A percentile compares a stretch with the other conserved stretches of the same genome.
Evolutionary conservation across 2,329 filamentous ascomycete species (phyloP).

Genomic region (Tricladium varicosporioides): DNA sequence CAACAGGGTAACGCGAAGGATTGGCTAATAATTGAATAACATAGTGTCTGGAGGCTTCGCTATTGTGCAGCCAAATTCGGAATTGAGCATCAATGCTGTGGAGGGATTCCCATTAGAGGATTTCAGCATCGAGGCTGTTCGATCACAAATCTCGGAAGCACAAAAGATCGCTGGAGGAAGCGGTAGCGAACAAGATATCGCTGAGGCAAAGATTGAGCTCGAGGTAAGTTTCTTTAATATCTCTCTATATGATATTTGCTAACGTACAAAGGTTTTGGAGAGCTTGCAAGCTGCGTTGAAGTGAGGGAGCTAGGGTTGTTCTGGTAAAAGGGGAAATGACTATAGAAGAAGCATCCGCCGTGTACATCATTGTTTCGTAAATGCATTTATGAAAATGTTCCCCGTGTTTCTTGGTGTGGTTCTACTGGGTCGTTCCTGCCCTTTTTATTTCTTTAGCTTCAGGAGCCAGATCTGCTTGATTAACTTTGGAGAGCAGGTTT

Average conservation of each 20-base stretch:
- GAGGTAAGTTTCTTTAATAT: slow-evolving; percentile 64
- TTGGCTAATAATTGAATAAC: slow-evolving; percentile 10
- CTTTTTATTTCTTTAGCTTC: not conserved
- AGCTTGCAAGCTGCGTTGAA: slow-evolving; percentile 78
- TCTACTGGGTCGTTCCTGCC: slow-evolving; percentile 11
- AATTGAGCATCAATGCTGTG: slow-evolving; percentile 96
- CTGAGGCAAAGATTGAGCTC: slow-evolving; percentile 98
- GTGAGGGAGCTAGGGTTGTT: slow-evolving; percentile 46
- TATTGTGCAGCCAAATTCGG: slow-evolving; percentile 90
- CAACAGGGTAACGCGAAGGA: not conserved
- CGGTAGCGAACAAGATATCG: slow-evolving; percentile 95
- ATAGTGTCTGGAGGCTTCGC: slow-evolving; percentile 95
- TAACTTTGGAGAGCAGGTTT: not conserved
- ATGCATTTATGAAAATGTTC: slow-evolving; percentile 24
- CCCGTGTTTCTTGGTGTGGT: not conserved
- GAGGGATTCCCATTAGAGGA: slow-evolving; percentile 94
- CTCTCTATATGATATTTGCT: slow-evolving; percentile 36
- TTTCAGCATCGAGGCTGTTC: slow-evolving; percentile 89
- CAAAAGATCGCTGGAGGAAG: slow-evolving; percentile 89
- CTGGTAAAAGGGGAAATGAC: slow-evolving; percentile 17
- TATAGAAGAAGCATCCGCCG: slow-evolving; percentile 29
- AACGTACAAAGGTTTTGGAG: slow-evolving; percentile 66
- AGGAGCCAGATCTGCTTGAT: not conserved
- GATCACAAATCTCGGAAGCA: slow-evolving; percentile 86
- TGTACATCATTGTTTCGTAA: slow-evolving; percentile 35